These are phyloP conservation scores for Zychaea mexicana DNA, from an alignment of 371 early-diverging fungal species.

Conservation along the genomic window DNA sequence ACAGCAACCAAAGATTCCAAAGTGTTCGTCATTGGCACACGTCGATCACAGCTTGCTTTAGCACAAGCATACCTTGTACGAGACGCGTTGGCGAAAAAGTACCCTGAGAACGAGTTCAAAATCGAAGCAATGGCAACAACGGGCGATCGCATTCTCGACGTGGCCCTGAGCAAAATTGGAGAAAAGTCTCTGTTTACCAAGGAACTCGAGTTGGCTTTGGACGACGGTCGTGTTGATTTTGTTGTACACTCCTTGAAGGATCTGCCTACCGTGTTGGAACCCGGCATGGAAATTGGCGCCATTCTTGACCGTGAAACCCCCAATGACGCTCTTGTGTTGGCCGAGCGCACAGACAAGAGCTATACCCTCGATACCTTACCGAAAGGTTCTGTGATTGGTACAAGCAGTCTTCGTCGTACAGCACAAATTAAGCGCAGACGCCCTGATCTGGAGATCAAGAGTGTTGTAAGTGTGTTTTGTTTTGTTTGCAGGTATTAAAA, in stretches of 20 bases:
- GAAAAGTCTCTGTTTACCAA: slow-evolving; percentile 94
- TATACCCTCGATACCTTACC: slow-evolving; percentile 69
- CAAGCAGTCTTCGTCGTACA: slow-evolving; percentile 87
- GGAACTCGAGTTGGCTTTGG: slow-evolving; percentile 87
- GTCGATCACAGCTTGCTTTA: slow-evolving; percentile 92
- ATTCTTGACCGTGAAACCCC: slow-evolving; percentile 88
- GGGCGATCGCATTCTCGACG: slow-evolving; percentile 85
- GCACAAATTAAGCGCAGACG: slow-evolving; percentile 85
- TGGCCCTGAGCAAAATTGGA: slow-evolving; percentile 91
- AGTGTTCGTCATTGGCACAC: slow-evolving; percentile 64
- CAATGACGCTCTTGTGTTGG: slow-evolving; percentile 82
- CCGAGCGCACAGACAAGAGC: slow-evolving; percentile 30
- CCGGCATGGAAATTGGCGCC: slow-evolving; percentile 84
- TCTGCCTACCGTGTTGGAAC: slow-evolving; percentile 87
- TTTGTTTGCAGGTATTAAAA: not conserved
- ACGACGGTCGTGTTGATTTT: slow-evolving; percentile 74
- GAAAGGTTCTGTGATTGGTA: slow-evolving; percentile 83
- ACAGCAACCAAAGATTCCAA: slow-evolving; percentile 1
- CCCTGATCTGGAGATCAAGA: slow-evolving; percentile 79
- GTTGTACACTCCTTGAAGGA: slow-evolving; percentile 97
- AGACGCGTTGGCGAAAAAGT: slow-evolving; percentile 49
- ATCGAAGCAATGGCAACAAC: slow-evolving; percentile 83
- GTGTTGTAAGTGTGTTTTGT: slow-evolving; percentile 63
- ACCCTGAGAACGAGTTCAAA: slow-evolving; percentile 52
- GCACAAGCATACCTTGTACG: slow-evolving; percentile 83